Conservation (phyloP, 768 basidiomycete genomes). For the Hemileccinum impolitum region DNA sequence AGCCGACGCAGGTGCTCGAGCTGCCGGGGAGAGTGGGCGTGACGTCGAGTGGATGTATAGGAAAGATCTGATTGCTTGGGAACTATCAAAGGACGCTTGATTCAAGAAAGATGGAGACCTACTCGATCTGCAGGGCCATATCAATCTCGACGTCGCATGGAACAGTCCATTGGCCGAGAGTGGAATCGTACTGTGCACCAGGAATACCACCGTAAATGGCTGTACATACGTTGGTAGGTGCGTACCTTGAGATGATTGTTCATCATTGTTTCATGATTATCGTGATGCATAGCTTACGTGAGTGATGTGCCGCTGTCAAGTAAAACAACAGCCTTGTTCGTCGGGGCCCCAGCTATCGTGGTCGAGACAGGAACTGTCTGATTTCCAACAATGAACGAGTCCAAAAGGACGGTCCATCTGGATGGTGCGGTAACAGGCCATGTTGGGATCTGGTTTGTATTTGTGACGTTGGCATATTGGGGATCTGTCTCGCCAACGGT, state of each 20-base stretch:
- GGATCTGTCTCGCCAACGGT: slow-evolving; percentile 73
- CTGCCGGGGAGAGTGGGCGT: slow-evolving; percentile 46
- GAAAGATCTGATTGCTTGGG: slow-evolving; percentile 65
- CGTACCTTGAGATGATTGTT: slow-evolving; percentile 50
- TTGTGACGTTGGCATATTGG: slow-evolving; percentile 55
- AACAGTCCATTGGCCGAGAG: slow-evolving; percentile 61
- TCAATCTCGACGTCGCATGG: slow-evolving; percentile 76
- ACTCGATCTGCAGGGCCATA: slow-evolving; percentile 78
- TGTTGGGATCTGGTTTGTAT: slow-evolving; percentile 60
- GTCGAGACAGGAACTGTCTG: slow-evolving; percentile 52
- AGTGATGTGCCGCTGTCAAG: slow-evolving; percentile 83
- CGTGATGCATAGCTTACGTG: slow-evolving; percentile 46
- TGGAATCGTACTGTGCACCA: slow-evolving; percentile 58
- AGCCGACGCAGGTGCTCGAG: slow-evolving; percentile 59
- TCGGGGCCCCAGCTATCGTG: slow-evolving; percentile 53
- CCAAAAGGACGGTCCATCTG: slow-evolving; percentile 77
- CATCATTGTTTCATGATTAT: slow-evolving; percentile 1
- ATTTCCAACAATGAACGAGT: slow-evolving; percentile 62
- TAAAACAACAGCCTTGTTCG: slow-evolving; percentile 68
- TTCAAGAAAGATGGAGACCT: slow-evolving; percentile 23
- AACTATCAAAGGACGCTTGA: slow-evolving; percentile 11
- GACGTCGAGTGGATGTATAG: slow-evolving; percentile 78
- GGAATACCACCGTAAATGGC: slow-evolving; percentile 65
- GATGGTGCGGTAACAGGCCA: slow-evolving; percentile 63
- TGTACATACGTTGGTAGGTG: slow-evolving; percentile 56